phyloP scores from a whole-genome alignment of 768 basidiomycete genomes.

The Mycena venus region DNA sequence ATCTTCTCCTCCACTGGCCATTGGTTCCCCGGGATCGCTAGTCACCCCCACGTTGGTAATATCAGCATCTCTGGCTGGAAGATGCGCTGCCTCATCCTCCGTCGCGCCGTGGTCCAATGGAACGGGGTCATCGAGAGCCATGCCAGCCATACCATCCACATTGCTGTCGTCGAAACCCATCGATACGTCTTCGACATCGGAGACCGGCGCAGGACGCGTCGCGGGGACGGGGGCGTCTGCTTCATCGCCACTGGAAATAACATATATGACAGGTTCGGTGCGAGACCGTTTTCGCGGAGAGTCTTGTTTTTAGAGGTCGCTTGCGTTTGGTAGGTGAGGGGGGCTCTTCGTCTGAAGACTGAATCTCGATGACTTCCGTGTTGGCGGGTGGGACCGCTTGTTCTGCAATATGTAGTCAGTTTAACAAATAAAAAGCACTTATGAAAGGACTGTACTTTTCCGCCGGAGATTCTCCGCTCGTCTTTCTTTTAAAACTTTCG shows the following conservation, averaged over 20 bases:
- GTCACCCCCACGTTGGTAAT: not conserved
- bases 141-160: not conserved
- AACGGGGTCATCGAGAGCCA: not conserved
- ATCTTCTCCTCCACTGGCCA: not conserved
- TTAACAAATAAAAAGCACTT: not conserved
- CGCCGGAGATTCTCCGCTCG: not conserved
- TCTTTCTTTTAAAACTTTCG: not conserved
- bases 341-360: conserved; percentile 11
- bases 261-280: not conserved
- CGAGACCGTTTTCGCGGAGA: conserved; percentile 7
- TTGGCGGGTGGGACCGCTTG: not conserved
- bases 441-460: not conserved
- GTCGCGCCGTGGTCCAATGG: not conserved
- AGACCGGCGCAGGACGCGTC: not conserved
- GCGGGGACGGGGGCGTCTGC: not conserved
- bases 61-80: not conserved
- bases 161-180: not conserved
- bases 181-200: not conserved
- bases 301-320: not conserved
- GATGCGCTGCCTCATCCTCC: not conserved
- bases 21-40: not conserved
- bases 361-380: conserved; percentile 1
- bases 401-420: not conserved
- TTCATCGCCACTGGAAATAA: conserved; percentile 1
- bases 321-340: conserved; percentile 7